Base-by-base conservation (phyloP, 257 asterid genomes). In the Paraleonurus japonicus region DNA sequence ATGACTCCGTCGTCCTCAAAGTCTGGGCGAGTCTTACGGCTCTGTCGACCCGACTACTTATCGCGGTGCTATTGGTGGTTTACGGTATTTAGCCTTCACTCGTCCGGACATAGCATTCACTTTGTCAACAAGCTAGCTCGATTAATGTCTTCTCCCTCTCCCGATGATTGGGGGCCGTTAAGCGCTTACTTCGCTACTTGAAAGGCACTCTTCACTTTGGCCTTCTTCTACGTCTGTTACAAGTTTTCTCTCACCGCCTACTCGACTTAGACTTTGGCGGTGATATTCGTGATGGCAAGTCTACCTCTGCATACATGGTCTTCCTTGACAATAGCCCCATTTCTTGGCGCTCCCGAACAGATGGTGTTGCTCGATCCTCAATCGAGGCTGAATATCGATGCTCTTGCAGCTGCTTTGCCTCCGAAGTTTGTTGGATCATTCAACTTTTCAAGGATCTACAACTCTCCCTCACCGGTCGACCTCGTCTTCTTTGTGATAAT, bases 1-100 rank as follows among this genome's bases (percentile, higher is more conserved):
- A 0, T 0, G 0, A 47, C 23, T 0, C 22, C 55, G 0, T 16
- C 22, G 1, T 16, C 7, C 0, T 3, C 22, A 0, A 16, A 47
- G 3, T 11, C n/a, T 3, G 7, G 10, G n/a, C n/a, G n/a, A n/a
- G 2, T 47, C 19, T 0, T 4, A n/a, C n/a, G n/a, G n/a, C 55
- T 0, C 55, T 0, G 8, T 47, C 1, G 23, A 47, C 5, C 22
- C 55, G 0, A 47, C 55, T 16, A 1, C 1, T 0, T 47, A 47
- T 16, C 22, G 23, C 0, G 16, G 55, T n/a, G 55, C 23, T 4
- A 16, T 47, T 41, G 5, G 48, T 2, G 9, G 48, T 1, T 16
- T 41, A 0, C 48, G 12, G 0, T 41, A 41, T 1, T 4, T 47
- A 0, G 1, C 55, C 0, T 5, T 47, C 23, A 47, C 55, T 1